Conservation (phyloP, 2,329 filamentous ascomycete species). For the Alternaria sp. region DNA sequence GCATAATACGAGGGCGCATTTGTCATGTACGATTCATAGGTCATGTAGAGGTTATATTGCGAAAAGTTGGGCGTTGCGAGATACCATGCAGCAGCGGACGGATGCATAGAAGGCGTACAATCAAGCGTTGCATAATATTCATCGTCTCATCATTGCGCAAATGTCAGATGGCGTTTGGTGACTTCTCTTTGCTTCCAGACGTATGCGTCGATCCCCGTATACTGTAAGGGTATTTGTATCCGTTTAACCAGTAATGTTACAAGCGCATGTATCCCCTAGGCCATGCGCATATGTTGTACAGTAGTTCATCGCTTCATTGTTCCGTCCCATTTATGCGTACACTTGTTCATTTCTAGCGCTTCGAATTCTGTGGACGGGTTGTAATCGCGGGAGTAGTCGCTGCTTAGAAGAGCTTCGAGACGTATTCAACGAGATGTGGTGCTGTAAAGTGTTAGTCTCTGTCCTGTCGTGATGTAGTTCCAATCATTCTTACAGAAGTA, state of each 20-base stretch:
- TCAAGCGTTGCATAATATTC: neutral
- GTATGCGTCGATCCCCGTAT: neutral
- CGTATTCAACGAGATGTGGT: conserved; percentile 62
- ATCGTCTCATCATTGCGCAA: neutral
- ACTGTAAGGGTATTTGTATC: neutral
- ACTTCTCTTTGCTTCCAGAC: neutral
- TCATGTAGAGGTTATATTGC: conserved; percentile 19
- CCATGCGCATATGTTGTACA: conserved; percentile 10
- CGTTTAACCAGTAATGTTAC: conserved; percentile 2
- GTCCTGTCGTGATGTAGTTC: neutral
- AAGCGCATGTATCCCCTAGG: conserved; percentile 1
- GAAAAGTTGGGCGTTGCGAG: conserved; percentile 21
- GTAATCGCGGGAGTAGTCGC: neutral
- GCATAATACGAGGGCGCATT: neutral
- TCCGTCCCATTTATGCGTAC: neutral
- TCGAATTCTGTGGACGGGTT: neutral
- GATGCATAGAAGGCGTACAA: conserved; percentile 5
- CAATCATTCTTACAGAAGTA: conserved; percentile 72
- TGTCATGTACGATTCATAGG: conserved; percentile 21
- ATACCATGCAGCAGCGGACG: conserved; percentile 17
- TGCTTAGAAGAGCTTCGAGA: conserved; percentile 57
- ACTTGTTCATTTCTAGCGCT: neutral
- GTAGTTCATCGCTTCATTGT: neutral
- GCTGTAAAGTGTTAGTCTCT: conserved; percentile 44
- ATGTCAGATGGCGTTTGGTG: neutral